These are phyloP conservation scores for Colletotrichum tamarilloi DNA, from an alignment of 2,329 filamentous ascomycete genomes.

Conservation along the genomic window DNA sequence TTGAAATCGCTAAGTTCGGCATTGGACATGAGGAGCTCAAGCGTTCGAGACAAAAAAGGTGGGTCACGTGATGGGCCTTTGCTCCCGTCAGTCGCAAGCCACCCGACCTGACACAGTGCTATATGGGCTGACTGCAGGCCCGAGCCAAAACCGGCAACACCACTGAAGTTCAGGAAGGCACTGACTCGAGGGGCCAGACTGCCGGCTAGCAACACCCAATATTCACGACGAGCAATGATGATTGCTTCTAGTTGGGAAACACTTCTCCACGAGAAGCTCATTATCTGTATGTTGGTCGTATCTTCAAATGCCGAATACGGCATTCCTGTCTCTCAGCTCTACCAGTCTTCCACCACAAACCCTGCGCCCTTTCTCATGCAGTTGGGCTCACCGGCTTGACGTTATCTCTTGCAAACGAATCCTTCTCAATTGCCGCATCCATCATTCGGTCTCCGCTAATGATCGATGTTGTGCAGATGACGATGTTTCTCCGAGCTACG, in stretches of 20 bases:
- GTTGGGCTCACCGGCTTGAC: slow-evolving; percentile 35
- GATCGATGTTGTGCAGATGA: slow-evolving; percentile 93
- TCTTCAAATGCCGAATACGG: background rate
- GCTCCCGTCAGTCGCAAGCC: background rate
- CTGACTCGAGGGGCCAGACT: background rate
- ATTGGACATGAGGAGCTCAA: slow-evolving; percentile 13
- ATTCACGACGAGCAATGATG: background rate
- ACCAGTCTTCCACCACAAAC: background rate
- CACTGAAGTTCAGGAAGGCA: background rate
- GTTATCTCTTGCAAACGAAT: slow-evolving; percentile 64
- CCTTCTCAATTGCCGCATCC: slow-evolving; percentile 82
- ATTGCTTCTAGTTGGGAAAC: background rate
- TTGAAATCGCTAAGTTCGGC: slow-evolving; percentile 21
- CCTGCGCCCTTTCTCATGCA: slow-evolving; percentile 17
- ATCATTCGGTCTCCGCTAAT: slow-evolving; percentile 92
- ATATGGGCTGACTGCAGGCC: background rate
- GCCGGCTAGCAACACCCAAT: background rate
- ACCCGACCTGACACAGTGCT: background rate
- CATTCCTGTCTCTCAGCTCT: background rate
- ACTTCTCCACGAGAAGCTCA: background rate
- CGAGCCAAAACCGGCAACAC: background rate
- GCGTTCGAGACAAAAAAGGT: slow-evolving; percentile 13
- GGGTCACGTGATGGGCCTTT: slow-evolving; percentile 7
- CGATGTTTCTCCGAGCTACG: slow-evolving; percentile 80
- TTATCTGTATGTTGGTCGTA: slow-evolving; percentile 7